Base-by-base conservation (phyloP, 257 asterid genomes). In the Scutellaria baicalensis region DNA sequence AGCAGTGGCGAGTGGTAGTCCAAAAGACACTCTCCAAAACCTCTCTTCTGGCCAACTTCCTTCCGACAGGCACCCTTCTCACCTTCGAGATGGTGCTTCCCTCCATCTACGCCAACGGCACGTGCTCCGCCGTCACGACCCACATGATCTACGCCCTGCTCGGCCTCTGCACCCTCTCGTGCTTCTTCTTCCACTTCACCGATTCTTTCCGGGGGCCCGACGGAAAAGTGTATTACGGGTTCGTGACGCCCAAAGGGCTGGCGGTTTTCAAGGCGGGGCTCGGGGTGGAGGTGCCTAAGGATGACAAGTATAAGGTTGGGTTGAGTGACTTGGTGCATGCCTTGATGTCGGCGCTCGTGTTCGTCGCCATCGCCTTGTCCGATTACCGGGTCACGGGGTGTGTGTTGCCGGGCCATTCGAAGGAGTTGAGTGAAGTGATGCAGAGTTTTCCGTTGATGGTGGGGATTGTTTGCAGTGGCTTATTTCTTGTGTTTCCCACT, bases 111-210 rank as follows among this genome's bases (percentile, higher is more conserved):
- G 78, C 79, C 63, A 79, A 60, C 68, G 96, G 95, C 3, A 75
- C 77, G 43, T 90, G 97, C 78, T 85, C 96, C 13, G 69, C 71
- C 11, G 88, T 93, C 3, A 79, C 87, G 0, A 85, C 81, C 43
- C 69, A 83, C 73, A 93, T 90, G 98, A 88, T 88, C 76, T 79
- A 80, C 70, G 0, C 83, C 18, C 79, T 93, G 9, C 79, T 93
- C n/a, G 76, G 66, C 23, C 76, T 90, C 12, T 90, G 97, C 78
- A 68, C 84, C 1, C 85, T 88, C 17, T 92, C 96, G 0, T 93
- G 98, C 81, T 93, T 93, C 78, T 93, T 93, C 87, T 93, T 93
- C 69, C 97, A 93, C 79, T 93, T 93, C 84, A 93, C 97, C 0
- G 98, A 93, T 75, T 88, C 96, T 59, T 93, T 90, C 77, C 86